Base-by-base conservation (phyloP, 345 rosid genomes). In the Eutrema yunnanense region DNA sequence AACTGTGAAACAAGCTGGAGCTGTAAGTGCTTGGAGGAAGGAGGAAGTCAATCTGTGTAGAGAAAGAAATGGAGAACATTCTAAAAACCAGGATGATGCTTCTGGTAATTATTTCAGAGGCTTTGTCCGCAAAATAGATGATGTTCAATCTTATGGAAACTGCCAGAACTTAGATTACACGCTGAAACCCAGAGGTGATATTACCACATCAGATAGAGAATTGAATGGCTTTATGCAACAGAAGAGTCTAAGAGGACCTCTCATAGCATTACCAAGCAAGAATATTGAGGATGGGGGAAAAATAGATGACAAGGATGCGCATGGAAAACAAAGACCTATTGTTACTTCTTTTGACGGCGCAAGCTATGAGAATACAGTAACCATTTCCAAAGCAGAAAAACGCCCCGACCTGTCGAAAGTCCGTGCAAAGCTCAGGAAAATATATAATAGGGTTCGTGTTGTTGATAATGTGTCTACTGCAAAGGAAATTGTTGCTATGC, bases 401-500 rank as follows among this genome's bases (percentile, higher is more conserved):
- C 44, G 27, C 46, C 30, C 50, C 19, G 14, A 19, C 72, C 70
- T 42, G 50, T 53, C 58, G 38, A 69, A 66, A 65, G 38, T 83
- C 34, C 80, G 47, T 5, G 62, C 72, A 57, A 85, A 76, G 80
- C 97, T 94, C 50, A 79, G 72, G 33, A 82, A 79, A 55, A 80
- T 94, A 46, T 87, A 85, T 77, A 72, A 71, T 5, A 79, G 78
- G 67, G 86, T 94, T 76, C 75, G 80, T 65, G 82, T 91, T 76
- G 89, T 94, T 30, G 85, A 89, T 67, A 76, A 77, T 81, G 79
- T 85, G 59, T 61, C 79, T 62, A 48, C 70, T 65, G 98, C 98
- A 2, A 82, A 83, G 75, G 73, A 83, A 73, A 83, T 87, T 26
- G 95, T 87, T 41, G 64, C 69, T 41, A 83, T 78, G 85, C 96